Conservation (phyloP, 176 grass and related monocot species). For the Oryza meridionalis region DNA sequence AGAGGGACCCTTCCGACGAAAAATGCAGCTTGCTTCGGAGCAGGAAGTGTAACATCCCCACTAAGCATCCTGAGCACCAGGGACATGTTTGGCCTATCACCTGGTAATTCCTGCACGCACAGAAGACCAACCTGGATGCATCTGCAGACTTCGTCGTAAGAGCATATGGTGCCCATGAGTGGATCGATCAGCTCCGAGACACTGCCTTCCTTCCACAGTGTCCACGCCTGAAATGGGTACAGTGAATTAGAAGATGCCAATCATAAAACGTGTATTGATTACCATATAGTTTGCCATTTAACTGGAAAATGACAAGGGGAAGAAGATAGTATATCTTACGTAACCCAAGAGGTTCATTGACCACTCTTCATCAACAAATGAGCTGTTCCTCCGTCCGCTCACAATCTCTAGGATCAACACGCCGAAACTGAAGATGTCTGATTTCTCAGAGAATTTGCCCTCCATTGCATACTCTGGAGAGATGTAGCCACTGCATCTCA, state of each 20-base stretch:
- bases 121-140: conserved; percentile 77
- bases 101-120: conserved; percentile 70
- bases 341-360: conserved; percentile 75
- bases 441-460: conserved; percentile 72
- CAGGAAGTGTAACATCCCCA: conserved; percentile 48
- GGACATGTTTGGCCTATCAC: conserved; percentile 66
- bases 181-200: conserved; percentile 55
- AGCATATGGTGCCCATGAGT: conserved; percentile 39
- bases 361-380: conserved; percentile 48
- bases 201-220: conserved; percentile 49
- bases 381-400: conserved; percentile 60
- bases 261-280: too few species aligned
- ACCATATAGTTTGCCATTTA: too few species aligned
- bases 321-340: conserved; percentile 46
- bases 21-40: conserved; percentile 61
- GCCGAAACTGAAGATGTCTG: conserved; percentile 70
- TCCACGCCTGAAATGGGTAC: conserved; percentile 64
- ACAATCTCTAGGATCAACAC: conserved; percentile 72
- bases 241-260: conserved; percentile 1
- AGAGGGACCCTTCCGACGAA: conserved; percentile 42
- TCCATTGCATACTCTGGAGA: conserved; percentile 74
- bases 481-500: conserved; percentile 63
- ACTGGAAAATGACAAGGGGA: neutral
- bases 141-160: conserved; percentile 44
- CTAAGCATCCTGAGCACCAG: conserved; percentile 58